These are phyloP conservation scores for Penicillium concentricum DNA, from an alignment of 2,329 filamentous ascomycete species.

Conservation along the genomic window DNA sequence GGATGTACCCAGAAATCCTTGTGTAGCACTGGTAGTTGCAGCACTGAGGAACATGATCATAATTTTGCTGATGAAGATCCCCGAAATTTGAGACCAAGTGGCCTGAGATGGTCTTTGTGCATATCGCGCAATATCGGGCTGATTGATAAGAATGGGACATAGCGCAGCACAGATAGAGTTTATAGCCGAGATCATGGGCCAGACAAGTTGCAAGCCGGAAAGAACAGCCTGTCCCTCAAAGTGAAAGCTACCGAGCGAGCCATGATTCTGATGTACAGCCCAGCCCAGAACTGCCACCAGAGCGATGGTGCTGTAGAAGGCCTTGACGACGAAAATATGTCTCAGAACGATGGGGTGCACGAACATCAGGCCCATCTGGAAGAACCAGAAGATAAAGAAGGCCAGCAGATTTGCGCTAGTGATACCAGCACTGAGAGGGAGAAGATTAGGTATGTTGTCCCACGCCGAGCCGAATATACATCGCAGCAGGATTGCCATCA, in stretches of 20 bases:
- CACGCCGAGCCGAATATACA: constrained; percentile 17
- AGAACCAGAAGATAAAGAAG: background rate
- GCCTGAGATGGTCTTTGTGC: background rate
- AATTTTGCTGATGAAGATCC: constrained; percentile 40
- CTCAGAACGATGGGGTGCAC: background rate
- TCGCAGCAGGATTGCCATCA: constrained; percentile 39
- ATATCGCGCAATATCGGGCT: background rate
- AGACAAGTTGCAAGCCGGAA: constrained; percentile 33
- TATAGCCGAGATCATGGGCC: background rate
- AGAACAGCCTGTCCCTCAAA: constrained; percentile 15
- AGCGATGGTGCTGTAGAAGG: constrained; percentile 13
- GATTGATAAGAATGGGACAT: background rate
- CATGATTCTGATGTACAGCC: constrained; percentile 33
- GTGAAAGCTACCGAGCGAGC: constrained; percentile 16
- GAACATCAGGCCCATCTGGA: background rate
- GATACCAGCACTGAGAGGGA: background rate
- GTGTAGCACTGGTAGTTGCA: constrained; percentile 39
- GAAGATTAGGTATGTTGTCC: background rate
- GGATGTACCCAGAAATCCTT: constrained; percentile 28
- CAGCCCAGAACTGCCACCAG: constrained; percentile 30
- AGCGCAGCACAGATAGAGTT: background rate
- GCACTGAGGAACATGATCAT: constrained; percentile 45
- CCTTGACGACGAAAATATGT: background rate
- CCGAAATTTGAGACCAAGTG: constrained; percentile 30
- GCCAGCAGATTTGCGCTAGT: background rate